These are phyloP conservation scores for Nakazawaea ambrosiae DNA, from an alignment of 805 yeast genomes.

Conservation along the genomic window DNA sequence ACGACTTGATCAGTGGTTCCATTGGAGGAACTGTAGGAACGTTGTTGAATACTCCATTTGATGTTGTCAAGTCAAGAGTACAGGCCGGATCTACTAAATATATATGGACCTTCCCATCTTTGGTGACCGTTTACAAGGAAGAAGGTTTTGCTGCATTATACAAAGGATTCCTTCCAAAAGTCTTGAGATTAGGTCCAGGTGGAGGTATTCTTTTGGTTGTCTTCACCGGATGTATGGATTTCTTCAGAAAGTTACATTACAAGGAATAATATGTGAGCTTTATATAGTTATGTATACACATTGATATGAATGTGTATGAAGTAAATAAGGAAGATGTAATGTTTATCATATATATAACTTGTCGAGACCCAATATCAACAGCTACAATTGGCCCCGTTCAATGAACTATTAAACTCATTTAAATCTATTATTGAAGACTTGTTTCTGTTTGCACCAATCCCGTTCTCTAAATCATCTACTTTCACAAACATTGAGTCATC, in stretches of 20 bases:
- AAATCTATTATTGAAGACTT: neutral
- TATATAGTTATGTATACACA: too few species aligned
- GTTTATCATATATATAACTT: too few species aligned
- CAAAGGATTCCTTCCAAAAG: slow-evolving; percentile 96
- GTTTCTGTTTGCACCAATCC: neutral
- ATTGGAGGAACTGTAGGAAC: slow-evolving; percentile 98
- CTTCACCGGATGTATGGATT: slow-evolving; percentile 92
- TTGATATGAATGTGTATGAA: too few species aligned
- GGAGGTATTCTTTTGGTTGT: slow-evolving; percentile 97
- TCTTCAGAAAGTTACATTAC: slow-evolving; percentile 60
- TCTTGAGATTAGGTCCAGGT: slow-evolving; percentile 96
- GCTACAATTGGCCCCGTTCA: slow-evolving; percentile 2
- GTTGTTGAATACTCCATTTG: slow-evolving; percentile 92
- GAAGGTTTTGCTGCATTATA: slow-evolving; percentile 91
- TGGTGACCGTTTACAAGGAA: slow-evolving; percentile 68
- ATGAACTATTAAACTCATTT: neutral
- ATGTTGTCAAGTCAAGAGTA: slow-evolving; percentile 93
- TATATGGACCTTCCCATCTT: slow-evolving; percentile 85
- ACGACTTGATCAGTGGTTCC: slow-evolving; percentile 87
- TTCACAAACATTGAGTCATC: slow-evolving; percentile 21
- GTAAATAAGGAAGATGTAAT: too few species aligned
- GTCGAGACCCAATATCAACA: too few species aligned
- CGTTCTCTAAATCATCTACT: slow-evolving; percentile 13
- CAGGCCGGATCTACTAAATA: slow-evolving; percentile 88
- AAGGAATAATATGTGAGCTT: slow-evolving; percentile 16